phyloP scores from a whole-genome alignment of 2,329 filamentous ascomycete genomes.

The Hymenoscyphus occultus region DNA sequence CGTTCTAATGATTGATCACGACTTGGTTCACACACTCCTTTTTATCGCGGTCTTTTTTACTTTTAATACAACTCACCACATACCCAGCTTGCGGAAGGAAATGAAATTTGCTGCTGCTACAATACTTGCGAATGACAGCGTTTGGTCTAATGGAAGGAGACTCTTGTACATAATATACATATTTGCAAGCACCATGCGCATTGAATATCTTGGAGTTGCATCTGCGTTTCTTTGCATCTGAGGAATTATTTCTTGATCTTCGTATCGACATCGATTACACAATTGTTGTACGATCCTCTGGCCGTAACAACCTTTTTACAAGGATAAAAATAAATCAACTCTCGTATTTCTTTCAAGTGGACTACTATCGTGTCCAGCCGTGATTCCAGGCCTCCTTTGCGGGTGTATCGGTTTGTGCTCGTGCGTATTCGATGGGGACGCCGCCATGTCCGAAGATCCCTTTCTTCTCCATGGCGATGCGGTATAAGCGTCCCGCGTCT shows the following conservation, averaged over 20 bases:
- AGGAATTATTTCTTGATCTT: not conserved
- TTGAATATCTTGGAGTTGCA: not conserved
- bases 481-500: conserved; percentile 71
- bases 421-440: conserved; percentile 88
- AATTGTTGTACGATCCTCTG: conserved; percentile 1
- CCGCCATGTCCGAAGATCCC: conserved; percentile 69
- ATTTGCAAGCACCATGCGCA: conserved; percentile 12
- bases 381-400: conserved; percentile 83
- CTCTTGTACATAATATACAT: conserved; percentile 20
- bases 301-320: not conserved
- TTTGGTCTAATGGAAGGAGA: conserved; percentile 17
- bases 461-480: conserved; percentile 88
- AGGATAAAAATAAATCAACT: not conserved
- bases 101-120: conserved; percentile 4
- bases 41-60: conserved; percentile 5
- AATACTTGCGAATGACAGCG: conserved; percentile 19
- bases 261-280: not conserved
- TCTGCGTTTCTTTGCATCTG: not conserved
- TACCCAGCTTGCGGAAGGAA: conserved; percentile 14
- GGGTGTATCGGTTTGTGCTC: conserved; percentile 81
- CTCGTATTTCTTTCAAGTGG: not conserved
- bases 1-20: conserved; percentile 24
- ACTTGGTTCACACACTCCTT: conserved; percentile 20
- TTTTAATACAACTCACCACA: conserved; percentile 10
- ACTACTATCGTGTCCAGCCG: conserved; percentile 68